Percentiles rank a stretch among this genome's conserved stretches.
Evolutionary conservation across 306 rosid species (phyloP).

Genomic region (Lathyrus aphaca): DNA sequence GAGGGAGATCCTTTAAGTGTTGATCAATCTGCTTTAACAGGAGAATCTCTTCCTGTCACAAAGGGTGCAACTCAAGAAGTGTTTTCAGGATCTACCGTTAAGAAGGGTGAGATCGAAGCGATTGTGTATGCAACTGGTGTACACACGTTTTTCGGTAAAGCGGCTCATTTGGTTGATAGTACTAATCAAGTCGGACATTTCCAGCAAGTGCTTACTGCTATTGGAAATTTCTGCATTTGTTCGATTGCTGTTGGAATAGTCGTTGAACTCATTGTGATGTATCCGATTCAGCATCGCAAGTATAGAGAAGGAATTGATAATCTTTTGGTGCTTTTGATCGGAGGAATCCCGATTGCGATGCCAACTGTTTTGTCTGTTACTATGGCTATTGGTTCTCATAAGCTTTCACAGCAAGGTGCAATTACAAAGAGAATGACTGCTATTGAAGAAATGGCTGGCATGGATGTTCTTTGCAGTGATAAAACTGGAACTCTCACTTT

Average conservation of each 20-base stretch:
- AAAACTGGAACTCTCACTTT: conserved; percentile 94
- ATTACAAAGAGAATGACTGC: conserved; percentile 98
- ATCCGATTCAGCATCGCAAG: conserved; percentile 76
- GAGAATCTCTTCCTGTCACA: conserved; percentile 94
- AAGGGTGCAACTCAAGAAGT: conserved; percentile 80
- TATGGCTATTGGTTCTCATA: conserved; percentile 98
- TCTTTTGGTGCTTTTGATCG: conserved; percentile 88
- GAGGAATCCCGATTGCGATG: conserved; percentile 99
- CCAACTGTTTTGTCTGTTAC: conserved; percentile 98
- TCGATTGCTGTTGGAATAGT: conserved; percentile 78
- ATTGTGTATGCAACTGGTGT: conserved; percentile 94
- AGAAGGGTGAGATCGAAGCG: conserved; percentile 96
- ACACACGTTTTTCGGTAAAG: conserved; percentile 94
- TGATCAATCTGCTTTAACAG: conserved; percentile 95
- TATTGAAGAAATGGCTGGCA: conserved; percentile 99
- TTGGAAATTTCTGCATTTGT: conserved; percentile 93
- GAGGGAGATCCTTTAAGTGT: conserved; percentile 92
- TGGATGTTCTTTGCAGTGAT: conserved; percentile 98
- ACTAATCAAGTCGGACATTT: conserved; percentile 97
- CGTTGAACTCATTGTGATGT: conserved; percentile 83
- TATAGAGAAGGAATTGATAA: conserved; percentile 94
- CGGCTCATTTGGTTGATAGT: conserved; percentile 94
- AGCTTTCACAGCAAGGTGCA: conserved; percentile 95
- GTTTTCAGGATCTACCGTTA: conserved; percentile 91
- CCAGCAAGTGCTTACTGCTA: conserved; percentile 92